Percentiles rank a stretch among this genome's conserved stretches.
Conservation (phyloP, 2,329 filamentous ascomycete species). For the Pseudogymnoascus sp. region DNA sequence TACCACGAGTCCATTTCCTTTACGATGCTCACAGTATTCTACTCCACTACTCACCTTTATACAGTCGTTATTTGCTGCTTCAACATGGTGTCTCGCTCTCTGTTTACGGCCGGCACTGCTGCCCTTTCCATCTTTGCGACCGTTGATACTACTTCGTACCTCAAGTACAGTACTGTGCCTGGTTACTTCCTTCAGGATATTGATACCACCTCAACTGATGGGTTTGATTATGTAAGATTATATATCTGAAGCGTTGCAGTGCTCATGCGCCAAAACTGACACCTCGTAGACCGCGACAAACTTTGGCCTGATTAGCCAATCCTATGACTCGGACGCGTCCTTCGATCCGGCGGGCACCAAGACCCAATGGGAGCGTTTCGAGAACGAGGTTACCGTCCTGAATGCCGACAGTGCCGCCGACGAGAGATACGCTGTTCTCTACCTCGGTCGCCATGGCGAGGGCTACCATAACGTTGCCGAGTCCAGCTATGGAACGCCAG, state of each 20-base stretch:
- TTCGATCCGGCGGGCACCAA: conserved; percentile 34
- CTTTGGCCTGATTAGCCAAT: conserved; percentile 58
- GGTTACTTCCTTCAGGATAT: conserved; percentile 62
- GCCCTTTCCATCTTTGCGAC: background rate
- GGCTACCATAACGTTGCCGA: conserved; percentile 59
- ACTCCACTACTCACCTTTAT: conserved; percentile 4
- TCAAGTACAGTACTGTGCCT: conserved; percentile 52
- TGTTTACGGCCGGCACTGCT: background rate
- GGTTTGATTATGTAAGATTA: conserved; percentile 56
- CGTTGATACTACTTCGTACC: conserved; percentile 27
- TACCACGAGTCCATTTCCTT: background rate
- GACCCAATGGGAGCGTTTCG: conserved; percentile 60
- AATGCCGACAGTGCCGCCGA: conserved; percentile 40
- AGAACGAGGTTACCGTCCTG: conserved; percentile 47
- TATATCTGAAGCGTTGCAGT: background rate
- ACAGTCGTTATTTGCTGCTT: conserved; percentile 5
- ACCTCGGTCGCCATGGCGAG: conserved; percentile 63
- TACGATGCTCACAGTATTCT: background rate
- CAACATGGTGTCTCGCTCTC: background rate
- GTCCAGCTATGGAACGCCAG: conserved; percentile 57
- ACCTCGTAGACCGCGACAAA: conserved; percentile 46
- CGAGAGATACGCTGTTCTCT: conserved; percentile 57
- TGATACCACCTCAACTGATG: conserved; percentile 43
- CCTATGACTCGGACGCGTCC: conserved; percentile 48
- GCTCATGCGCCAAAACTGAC: background rate